These are phyloP conservation scores for Verticillium albo-atrum DNA, from an alignment of 2,329 filamentous ascomycete species.

Conservation along the genomic window DNA sequence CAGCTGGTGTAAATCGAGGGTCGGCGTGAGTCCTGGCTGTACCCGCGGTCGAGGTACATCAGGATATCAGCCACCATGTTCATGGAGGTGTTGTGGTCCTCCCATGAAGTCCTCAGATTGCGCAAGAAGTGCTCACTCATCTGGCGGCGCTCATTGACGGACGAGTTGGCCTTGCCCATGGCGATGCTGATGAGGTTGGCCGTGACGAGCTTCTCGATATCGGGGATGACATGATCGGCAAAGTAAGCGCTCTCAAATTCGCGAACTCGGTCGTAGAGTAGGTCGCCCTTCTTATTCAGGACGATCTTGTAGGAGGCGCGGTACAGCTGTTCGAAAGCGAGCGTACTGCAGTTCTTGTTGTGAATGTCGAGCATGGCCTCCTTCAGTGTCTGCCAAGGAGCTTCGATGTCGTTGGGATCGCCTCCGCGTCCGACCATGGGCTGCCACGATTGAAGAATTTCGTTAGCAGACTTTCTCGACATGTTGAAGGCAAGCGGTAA, in stretches of 20 bases:
- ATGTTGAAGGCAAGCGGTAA: background rate
- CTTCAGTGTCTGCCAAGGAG: conserved; percentile 73
- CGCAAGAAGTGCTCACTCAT: conserved; percentile 81
- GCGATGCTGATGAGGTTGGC: conserved; percentile 52
- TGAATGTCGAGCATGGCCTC: conserved; percentile 84
- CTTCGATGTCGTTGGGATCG: conserved; percentile 75
- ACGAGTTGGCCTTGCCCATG: conserved; percentile 57
- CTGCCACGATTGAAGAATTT: conserved; percentile 14
- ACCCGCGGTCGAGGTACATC: conserved; percentile 95
- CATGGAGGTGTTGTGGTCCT: conserved; percentile 88
- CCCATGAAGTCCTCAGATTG: conserved; percentile 73
- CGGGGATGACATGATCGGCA: conserved; percentile 63
- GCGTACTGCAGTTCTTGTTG: conserved; percentile 79
- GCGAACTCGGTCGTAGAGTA: conserved; percentile 76
- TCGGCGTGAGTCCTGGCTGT: conserved; percentile 63
- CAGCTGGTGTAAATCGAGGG: conserved; percentile 79
- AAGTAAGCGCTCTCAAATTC: conserved; percentile 82
- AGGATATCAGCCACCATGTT: conserved; percentile 95
- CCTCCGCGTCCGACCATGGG: conserved; percentile 23
- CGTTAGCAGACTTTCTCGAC: conserved; percentile 3
- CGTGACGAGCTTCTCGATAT: conserved; percentile 67
- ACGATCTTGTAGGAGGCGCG: conserved; percentile 93
- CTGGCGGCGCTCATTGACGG: conserved; percentile 72
- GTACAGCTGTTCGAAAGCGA: conserved; percentile 96
- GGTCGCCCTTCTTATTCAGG: conserved; percentile 76